These are phyloP conservation scores for Ustilago esculenta DNA, from an alignment of 1,284 basidiomycete species.

Conservation along the genomic window DNA sequence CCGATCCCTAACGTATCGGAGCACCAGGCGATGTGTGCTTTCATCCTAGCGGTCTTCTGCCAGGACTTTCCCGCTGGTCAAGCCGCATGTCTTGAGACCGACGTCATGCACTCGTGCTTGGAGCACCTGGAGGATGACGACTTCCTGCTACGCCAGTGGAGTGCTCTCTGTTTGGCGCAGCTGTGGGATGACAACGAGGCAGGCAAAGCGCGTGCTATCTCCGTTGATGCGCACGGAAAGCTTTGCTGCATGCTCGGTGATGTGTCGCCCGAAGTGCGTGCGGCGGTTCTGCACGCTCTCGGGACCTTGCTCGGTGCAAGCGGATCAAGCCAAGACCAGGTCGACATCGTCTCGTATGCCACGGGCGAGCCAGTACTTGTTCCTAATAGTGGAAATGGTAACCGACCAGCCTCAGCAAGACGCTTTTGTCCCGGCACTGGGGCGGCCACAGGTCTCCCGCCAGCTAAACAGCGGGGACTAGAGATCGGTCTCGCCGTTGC, in stretches of 20 bases:
- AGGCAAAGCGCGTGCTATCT: conserved; percentile 85
- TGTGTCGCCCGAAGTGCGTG: conserved; percentile 90
- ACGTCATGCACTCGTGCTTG: conserved; percentile 89
- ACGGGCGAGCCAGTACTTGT: conserved; percentile 27
- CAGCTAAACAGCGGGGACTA: conserved; percentile 75
- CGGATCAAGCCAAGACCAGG: conserved; percentile 69
- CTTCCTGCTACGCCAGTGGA: conserved; percentile 93
- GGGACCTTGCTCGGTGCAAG: conserved; percentile 93
- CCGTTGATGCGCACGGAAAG: conserved; percentile 83
- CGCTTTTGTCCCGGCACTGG: conserved; percentile 80
- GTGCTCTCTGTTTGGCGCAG: conserved; percentile 89
- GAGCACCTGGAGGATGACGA: conserved; percentile 84
- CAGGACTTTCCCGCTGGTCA: conserved; percentile 89
- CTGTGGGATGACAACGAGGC: conserved; percentile 95
- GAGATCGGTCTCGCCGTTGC: conserved; percentile 73
- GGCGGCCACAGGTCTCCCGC: conserved; percentile 78
- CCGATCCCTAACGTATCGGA: conserved; percentile 89
- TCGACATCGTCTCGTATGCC: conserved; percentile 45
- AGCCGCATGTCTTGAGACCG: conserved; percentile 82
- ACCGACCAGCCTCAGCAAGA: conserved; percentile 19
- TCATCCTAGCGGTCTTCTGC: conserved; percentile 91
- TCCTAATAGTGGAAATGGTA: conserved; percentile 4
- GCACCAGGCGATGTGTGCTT: conserved; percentile 98
- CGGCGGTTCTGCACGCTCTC: conserved; percentile 88
- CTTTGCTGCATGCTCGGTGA: conserved; percentile 85